These are phyloP conservation scores for Anthracocystis walkeri DNA, from an alignment of 1,284 basidiomycete genomes.

Conservation along the genomic window DNA sequence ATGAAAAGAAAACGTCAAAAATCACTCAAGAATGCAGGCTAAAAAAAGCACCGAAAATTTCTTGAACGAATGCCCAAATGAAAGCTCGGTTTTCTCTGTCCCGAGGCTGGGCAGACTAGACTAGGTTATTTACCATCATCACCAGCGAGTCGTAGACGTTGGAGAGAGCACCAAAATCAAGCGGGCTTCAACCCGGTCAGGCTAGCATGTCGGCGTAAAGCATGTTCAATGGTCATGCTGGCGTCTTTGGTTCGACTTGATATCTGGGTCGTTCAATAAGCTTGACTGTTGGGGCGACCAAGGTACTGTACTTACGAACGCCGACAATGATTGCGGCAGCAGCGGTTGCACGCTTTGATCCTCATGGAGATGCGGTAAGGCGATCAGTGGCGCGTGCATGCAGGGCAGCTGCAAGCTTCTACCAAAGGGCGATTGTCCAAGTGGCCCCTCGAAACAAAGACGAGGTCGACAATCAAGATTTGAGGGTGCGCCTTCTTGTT, in stretches of 20 bases:
- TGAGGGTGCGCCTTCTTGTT: not conserved
- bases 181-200: not conserved
- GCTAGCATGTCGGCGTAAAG: conserved; percentile 1
- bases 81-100: too few species aligned
- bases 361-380: not conserved
- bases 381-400: conserved; percentile 3
- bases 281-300: not conserved
- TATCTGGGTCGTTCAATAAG: conserved; percentile 3
- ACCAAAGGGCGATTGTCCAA: too few species aligned
- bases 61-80: too few species aligned
- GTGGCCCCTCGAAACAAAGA: not conserved
- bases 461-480: not conserved
- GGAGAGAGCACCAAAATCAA: not conserved
- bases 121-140: not conserved
- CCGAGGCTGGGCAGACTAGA: too few species aligned
- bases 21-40: not conserved
- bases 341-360: conserved; percentile 10
- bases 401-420: not conserved
- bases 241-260: not conserved
- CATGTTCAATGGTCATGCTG: not conserved
- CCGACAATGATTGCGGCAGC: conserved; percentile 2
- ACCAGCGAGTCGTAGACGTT: not conserved
- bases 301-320: conserved; percentile 2
- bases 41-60: not conserved
- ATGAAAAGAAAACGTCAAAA: not conserved